Evolutionary conservation across 352 stramenopile genomes (phyloP).

Genomic region (Globisporangium solare): DNA sequence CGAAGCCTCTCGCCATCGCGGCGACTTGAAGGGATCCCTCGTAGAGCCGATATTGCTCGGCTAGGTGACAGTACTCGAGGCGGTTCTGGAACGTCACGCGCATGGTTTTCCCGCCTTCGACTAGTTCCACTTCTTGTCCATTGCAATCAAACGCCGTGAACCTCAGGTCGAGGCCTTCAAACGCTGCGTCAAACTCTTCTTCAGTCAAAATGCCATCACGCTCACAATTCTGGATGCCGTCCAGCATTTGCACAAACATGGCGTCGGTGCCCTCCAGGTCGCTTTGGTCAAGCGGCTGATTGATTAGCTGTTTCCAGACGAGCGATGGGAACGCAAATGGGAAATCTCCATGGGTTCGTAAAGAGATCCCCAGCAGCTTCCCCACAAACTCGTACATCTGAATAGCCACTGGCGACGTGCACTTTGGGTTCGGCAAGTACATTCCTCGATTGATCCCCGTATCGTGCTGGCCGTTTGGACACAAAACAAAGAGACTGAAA

Average conservation of each 20-base stretch:
- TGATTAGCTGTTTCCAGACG: conserved; percentile 92
- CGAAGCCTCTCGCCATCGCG: conserved; percentile 77
- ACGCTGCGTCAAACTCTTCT: conserved; percentile 76
- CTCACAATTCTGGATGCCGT: conserved; percentile 82
- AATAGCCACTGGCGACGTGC: conserved; percentile 80
- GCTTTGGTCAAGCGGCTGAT: conserved; percentile 60
- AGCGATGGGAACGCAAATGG: conserved; percentile 90
- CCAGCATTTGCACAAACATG: conserved; percentile 88
- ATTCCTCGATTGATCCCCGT: conserved; percentile 82
- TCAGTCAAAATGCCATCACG: conserved; percentile 72
- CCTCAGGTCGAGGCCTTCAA: conserved; percentile 67
- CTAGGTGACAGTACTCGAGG: conserved; percentile 75
- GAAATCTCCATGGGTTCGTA: conserved; percentile 91
- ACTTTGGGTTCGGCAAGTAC: conserved; percentile 88
- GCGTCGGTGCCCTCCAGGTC: conserved; percentile 89
- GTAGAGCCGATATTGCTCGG: conserved; percentile 73
- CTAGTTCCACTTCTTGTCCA: conserved; percentile 77
- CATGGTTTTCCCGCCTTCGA: conserved; percentile 56
- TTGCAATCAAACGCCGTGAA: conserved; percentile 86
- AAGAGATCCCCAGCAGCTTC: conserved; percentile 92
- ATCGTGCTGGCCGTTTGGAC: conserved; percentile 84
- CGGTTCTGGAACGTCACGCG: conserved; percentile 84
- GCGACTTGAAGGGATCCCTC: conserved; percentile 68
- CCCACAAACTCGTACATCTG: conserved; percentile 94
- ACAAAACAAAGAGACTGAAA: conserved; percentile 83